A percentile compares a stretch with the other conserved stretches of the same genome.
These are phyloP conservation scores for Malassezia yamatoensis DNA, from an alignment of 1,284 basidiomycete species.

Conservation along the genomic window DNA sequence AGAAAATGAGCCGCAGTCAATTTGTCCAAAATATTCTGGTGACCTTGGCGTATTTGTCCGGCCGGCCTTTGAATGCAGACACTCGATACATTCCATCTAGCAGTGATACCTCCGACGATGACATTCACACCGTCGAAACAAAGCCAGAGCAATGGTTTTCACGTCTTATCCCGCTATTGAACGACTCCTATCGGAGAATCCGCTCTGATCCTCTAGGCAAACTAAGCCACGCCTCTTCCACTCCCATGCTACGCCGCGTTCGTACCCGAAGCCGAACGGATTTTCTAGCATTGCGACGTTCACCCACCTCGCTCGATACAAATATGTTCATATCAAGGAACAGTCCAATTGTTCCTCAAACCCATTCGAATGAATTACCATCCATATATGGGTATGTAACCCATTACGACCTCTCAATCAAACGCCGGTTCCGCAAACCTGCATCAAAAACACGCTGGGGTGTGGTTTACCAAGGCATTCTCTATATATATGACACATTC, in stretches of 20 bases:
- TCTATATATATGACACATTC: not conserved
- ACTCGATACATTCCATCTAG: not conserved
- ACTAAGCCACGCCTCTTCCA: not conserved
- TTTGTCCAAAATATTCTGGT: constrained; percentile 85
- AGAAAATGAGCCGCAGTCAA: constrained; percentile 83
- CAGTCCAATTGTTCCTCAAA: not conserved
- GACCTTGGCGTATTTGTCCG: constrained; percentile 54
- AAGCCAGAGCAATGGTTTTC: too few relatives aligned
- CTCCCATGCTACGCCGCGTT: not conserved
- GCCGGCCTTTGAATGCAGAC: not conserved
- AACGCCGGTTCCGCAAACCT: not conserved
- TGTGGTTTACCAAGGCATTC: not conserved
- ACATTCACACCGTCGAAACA: not conserved
- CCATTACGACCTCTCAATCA: not conserved
- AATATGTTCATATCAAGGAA: too few relatives aligned
- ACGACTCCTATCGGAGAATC: not conserved
- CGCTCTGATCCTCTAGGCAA: not conserved
- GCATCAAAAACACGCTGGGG: not conserved
- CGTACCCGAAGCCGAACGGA: not conserved
- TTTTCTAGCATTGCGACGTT: not conserved
- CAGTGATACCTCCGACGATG: not conserved
- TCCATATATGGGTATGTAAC: not conserved
- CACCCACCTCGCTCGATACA: not conserved
- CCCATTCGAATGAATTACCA: not conserved
- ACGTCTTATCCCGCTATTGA: too few relatives aligned